phyloP scores from a whole-genome alignment of 768 basidiomycete genomes.

The Lactarius indigo region DNA sequence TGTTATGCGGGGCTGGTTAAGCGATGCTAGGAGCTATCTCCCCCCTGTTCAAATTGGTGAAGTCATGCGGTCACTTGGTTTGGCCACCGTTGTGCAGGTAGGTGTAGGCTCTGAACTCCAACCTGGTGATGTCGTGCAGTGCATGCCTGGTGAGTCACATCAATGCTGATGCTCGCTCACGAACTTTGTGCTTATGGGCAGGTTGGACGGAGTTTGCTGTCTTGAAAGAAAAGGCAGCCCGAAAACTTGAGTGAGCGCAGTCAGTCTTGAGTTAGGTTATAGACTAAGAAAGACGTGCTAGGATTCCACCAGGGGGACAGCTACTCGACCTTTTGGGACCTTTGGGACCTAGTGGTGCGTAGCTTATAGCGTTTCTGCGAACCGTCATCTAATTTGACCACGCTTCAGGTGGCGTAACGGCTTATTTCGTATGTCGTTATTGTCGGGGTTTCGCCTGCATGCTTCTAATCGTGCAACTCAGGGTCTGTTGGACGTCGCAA shows the following conservation, averaged over 20 bases:
- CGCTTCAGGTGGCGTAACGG: constrained; percentile 66
- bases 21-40: constrained; percentile 66
- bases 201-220: constrained; percentile 80
- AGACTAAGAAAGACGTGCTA: constrained; percentile 28
- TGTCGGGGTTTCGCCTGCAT: neutral
- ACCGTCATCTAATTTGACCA: neutral
- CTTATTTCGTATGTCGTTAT: constrained; percentile 68
- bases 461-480: constrained; percentile 31
- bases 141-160: constrained; percentile 54
- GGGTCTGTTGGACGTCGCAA: constrained; percentile 80
- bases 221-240: constrained; percentile 48
- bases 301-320: constrained; percentile 55
- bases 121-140: constrained; percentile 62
- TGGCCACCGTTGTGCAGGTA: constrained; percentile 62
- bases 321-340: constrained; percentile 78
- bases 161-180: neutral
- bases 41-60: constrained; percentile 41
- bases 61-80: constrained; percentile 65
- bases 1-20: constrained; percentile 83
- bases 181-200: constrained; percentile 29
- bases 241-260: constrained; percentile 52
- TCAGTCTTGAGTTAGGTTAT: neutral
- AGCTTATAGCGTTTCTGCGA: neutral
- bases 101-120: constrained; percentile 53
- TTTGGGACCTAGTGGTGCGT: constrained; percentile 68